Conservation (phyloP, 2,329 filamentous ascomycete species). For the Ceratocystis alfenasii region DNA sequence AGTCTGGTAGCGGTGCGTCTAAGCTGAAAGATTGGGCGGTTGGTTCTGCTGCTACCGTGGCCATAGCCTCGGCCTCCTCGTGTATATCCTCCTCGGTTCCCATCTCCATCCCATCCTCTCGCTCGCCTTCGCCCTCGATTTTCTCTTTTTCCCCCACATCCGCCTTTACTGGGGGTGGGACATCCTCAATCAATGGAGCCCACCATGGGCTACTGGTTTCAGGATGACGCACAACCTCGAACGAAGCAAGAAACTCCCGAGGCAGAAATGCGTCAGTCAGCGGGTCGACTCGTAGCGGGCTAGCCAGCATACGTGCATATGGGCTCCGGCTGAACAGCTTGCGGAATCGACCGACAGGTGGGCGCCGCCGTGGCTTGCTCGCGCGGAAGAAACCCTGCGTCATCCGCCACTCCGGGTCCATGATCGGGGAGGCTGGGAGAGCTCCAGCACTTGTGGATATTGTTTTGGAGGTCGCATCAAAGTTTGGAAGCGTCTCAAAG, state of each 20-base stretch:
- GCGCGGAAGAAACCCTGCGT: conserved; percentile 35
- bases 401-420: conserved; percentile 40
- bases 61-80: neutral
- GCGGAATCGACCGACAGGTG: conserved; percentile 38
- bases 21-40: neutral
- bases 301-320: conserved; percentile 52
- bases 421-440: conserved; percentile 43
- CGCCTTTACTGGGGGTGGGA: neutral
- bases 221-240: conserved; percentile 46
- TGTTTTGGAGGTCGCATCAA: conserved; percentile 34
- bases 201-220: conserved; percentile 43
- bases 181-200: conserved; percentile 33
- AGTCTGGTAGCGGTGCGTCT: neutral
- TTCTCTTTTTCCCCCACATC: neutral
- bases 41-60: neutral
- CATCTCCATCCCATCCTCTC: neutral
- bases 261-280: conserved; percentile 42
- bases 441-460: conserved; percentile 36
- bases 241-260: conserved; percentile 49
- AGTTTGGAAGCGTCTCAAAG: conserved; percentile 16
- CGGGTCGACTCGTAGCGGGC: conserved; percentile 45
- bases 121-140: neutral
- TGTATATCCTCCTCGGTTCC: neutral
- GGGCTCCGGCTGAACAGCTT: conserved; percentile 48
- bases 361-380: conserved; percentile 26